Evolutionary conservation across 768 basidiomycete species (phyloP).

Genomic region (Podaxis sp.): DNA sequence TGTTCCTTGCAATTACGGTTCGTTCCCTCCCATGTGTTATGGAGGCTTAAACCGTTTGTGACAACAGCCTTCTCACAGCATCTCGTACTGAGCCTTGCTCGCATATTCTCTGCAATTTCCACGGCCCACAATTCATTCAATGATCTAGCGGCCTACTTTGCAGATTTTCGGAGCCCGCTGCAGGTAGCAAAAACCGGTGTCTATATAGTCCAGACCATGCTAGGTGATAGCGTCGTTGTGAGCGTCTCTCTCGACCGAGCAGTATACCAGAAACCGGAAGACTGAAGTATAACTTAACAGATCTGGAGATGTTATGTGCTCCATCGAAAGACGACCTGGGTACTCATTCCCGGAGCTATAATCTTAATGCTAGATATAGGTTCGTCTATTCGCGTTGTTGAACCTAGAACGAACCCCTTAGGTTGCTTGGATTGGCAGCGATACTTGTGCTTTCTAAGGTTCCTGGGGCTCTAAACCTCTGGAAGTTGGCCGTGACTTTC

Average conservation of each 20-base stretch:
- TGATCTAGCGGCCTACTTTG: neutral
- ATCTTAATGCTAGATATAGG: neutral
- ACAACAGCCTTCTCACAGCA: neutral
- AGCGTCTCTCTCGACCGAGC: neutral
- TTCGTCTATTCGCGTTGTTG: neutral
- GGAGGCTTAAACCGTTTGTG: neutral
- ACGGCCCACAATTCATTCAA: neutral
- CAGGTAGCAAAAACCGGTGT: neutral
- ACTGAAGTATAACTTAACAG: neutral
- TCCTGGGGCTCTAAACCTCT: neutral
- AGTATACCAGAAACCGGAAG: neutral
- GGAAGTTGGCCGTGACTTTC: neutral
- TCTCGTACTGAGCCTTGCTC: neutral
- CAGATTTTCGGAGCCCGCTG: neutral
- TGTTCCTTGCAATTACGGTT: neutral
- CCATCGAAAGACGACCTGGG: neutral
- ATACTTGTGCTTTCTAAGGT: neutral
- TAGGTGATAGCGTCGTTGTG: neutral
- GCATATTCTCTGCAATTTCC: neutral
- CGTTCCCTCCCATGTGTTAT: neutral
- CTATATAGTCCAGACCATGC: neutral
- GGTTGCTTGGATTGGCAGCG: too few species aligned
- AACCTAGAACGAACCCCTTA: too few species aligned
- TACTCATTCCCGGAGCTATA: neutral
- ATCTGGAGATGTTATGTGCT: conserved; percentile 4